Evolutionary conservation across 371 early-diverging fungal genomes (phyloP), one percentile per base, ranked within the genome.

Genomic region (Batrachochytrium dendrobatidis): DNA sequence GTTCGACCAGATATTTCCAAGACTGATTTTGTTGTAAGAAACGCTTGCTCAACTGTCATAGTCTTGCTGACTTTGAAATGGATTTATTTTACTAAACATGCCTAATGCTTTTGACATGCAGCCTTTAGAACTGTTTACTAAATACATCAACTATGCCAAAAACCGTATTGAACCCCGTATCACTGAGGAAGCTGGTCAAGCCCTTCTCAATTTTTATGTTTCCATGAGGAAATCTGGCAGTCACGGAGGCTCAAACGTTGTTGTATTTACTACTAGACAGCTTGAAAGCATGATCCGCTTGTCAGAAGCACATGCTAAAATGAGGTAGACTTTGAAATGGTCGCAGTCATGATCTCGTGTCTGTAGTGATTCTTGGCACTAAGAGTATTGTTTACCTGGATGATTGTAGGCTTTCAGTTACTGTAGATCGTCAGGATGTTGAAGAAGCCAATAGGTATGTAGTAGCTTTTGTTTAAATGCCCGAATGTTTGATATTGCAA

Each of bases 201-300:
- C 75, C 22, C 76, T 99, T 44, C 85, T 87, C 0, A 79, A 88
- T 46, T 75, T 73, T 44, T 99, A 99, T 72, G 87, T 95, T 10
- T 86, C 90, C 31, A 77, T 99, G 63, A 83, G 99, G 10, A 82
- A 85, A 59, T 74, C 90, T 55, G 95, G 95, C 65, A 66, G 50
- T 73, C 81, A 51, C 60, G 80, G 59, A 56, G 65, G 78, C 61
- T 49, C 30, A n/a, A 89, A 87, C 54, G 87, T 89, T 28, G 84
- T 99, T 31, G 91, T 95, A 18, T 98, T 98, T 1, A 99, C 99
- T 0, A 98, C 99, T 2, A 84, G 99, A 57, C 99, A 99, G 75
- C 80, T 99, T 32, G 99, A 99, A 81, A 91, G 92, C 25, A 88
- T 99, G 88, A 95, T 99, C 65, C 89, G 99, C 50, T 83, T 99